Evolutionary conservation across 768 basidiomycete species (phyloP).

Genomic region (Boletus tomentosulus): DNA sequence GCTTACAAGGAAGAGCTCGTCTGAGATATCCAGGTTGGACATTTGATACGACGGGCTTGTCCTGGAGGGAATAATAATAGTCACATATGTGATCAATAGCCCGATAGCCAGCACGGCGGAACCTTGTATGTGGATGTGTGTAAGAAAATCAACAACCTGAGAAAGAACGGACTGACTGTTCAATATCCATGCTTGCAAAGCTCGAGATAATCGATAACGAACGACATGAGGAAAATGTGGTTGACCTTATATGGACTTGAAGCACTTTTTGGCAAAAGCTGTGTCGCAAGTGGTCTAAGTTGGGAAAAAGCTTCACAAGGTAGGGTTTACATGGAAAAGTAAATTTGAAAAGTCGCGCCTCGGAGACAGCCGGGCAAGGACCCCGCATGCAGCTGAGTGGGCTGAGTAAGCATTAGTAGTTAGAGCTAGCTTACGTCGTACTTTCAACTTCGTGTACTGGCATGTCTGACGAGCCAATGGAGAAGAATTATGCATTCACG

Average conservation of each 20-base stretch:
- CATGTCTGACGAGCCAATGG: neutral
- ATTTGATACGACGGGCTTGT: slow-evolving; percentile 60
- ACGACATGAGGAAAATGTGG: too few species aligned
- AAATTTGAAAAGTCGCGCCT: neutral
- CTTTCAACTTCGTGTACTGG: neutral
- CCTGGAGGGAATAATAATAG: slow-evolving; percentile 68
- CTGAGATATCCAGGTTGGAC: slow-evolving; percentile 87
- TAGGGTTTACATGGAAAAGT: neutral
- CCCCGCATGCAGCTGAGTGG: neutral
- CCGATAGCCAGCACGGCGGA: slow-evolving; percentile 81
- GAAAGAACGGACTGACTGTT: slow-evolving; percentile 10
- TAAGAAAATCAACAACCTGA: neutral
- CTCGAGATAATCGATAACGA: too few species aligned
- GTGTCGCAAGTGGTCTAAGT: too few species aligned
- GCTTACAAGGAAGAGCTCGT: slow-evolving; percentile 58
- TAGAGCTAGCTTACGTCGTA: too few species aligned
- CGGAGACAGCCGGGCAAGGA: neutral
- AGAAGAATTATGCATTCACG: slow-evolving; percentile 24
- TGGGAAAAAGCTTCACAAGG: too few species aligned
- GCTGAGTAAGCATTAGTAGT: neutral
- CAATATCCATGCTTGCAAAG: slow-evolving; percentile 13
- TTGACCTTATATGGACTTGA: too few species aligned
- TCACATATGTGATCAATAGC: slow-evolving; percentile 90
- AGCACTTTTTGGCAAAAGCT: too few species aligned
- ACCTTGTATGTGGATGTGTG: slow-evolving; percentile 38